Evolutionary conservation across 805 yeast genomes (phyloP).

Genomic region (Candida verbasci): DNA sequence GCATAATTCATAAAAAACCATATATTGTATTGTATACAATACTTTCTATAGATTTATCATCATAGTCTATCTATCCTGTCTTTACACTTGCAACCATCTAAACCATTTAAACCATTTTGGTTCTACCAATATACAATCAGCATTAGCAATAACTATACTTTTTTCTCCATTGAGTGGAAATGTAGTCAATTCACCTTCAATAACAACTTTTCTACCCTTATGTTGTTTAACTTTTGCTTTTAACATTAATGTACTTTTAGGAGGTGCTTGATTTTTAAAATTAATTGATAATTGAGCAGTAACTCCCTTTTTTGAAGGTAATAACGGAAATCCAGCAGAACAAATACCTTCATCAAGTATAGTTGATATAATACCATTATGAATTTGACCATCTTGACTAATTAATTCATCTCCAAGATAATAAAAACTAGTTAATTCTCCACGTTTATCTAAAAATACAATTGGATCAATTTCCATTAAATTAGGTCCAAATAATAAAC

Average conservation of each 20-base stretch:
- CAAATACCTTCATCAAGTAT: conserved; percentile 82
- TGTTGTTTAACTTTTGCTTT: conserved; percentile 59
- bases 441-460: conserved; percentile 49
- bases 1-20: too few relatives aligned
- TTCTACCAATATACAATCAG: conserved; percentile 71
- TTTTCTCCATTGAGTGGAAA: conserved; percentile 30
- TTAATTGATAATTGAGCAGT: conserved; percentile 73
- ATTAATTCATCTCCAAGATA: conserved; percentile 65
- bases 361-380: conserved; percentile 76
- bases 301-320: conserved; percentile 83
- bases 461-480: conserved; percentile 75
- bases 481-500: conserved; percentile 63
- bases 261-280: conserved; percentile 59
- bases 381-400: conserved; percentile 70
- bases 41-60: too few relatives aligned
- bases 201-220: conserved; percentile 79
- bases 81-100: conserved; percentile 31
- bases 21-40: too few relatives aligned
- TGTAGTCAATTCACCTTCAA: conserved; percentile 62
- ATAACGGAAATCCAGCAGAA: conserved; percentile 73
- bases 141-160: conserved; percentile 49
- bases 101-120: conserved; percentile 84
- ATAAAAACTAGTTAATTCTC: conserved; percentile 59
- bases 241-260: conserved; percentile 61
- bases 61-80: too few relatives aligned